Conservation (phyloP, 23 red algal genomes). For the Agarophyton chilense region DNA sequence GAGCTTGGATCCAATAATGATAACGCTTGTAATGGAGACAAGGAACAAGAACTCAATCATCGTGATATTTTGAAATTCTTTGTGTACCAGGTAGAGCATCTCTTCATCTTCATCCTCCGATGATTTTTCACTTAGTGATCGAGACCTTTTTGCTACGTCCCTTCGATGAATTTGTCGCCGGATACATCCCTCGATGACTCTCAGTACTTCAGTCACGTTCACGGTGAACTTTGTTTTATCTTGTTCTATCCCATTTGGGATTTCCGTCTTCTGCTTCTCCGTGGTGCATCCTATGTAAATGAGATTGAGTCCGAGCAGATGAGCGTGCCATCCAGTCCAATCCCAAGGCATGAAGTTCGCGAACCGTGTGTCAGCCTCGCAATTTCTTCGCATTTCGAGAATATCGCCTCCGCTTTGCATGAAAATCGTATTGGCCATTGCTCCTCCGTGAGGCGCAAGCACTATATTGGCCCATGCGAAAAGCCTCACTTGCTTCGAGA, state of each 20-base stretch:
- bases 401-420: slow-evolving; percentile 38
- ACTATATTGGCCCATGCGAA: slow-evolving; percentile 37
- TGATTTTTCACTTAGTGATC: not conserved
- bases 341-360: slow-evolving; percentile 24
- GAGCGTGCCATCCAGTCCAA: slow-evolving; percentile 54
- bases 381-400: slow-evolving; percentile 24
- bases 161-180: slow-evolving; percentile 26
- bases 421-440: slow-evolving; percentile 40
- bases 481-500: slow-evolving; percentile 21
- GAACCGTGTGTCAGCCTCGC: not conserved
- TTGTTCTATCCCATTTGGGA: not conserved
- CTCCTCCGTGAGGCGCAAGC: slow-evolving; percentile 19
- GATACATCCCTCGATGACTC: slow-evolving; percentile 1
- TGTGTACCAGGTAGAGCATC: not conserved
- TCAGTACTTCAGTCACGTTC: not conserved
- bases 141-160: not conserved
- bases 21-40: not conserved
- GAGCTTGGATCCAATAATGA: not conserved
- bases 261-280: not conserved
- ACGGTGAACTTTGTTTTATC: not conserved
- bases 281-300: slow-evolving; percentile 18
- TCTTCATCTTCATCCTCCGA: not conserved
- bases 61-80: not conserved
- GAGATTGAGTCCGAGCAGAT: slow-evolving; percentile 36
- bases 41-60: not conserved